phyloP scores from a whole-genome alignment of 805 yeast genomes.

The Yarrowia alimentaria region DNA sequence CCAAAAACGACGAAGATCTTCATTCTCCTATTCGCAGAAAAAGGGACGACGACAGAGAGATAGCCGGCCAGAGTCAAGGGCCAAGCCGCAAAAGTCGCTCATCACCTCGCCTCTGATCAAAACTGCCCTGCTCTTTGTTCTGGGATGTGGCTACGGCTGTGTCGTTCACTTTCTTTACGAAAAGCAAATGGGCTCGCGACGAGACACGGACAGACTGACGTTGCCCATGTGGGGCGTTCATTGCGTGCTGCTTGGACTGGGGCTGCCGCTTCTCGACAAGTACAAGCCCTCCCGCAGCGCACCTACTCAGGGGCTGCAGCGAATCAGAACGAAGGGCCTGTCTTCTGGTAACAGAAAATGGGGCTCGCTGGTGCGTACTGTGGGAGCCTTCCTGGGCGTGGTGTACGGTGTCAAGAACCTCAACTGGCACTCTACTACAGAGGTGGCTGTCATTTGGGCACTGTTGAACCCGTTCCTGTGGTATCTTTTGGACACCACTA shows the following conservation, averaged over 20 bases:
- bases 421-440: conserved; percentile 40
- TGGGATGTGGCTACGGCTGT: conserved; percentile 24
- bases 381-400: conserved; percentile 43
- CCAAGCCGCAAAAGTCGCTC: neutral
- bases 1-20: conserved; percentile 15
- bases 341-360: conserved; percentile 35
- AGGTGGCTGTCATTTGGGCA: conserved; percentile 42
- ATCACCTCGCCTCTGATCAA: neutral
- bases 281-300: conserved; percentile 3
- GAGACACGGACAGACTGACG: neutral
- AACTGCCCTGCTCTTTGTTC: conserved; percentile 3
- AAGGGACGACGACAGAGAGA: neutral
- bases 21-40: conserved; percentile 1
- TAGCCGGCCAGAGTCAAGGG: neutral
- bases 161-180: conserved; percentile 18
- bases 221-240: conserved; percentile 24
- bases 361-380: conserved; percentile 42
- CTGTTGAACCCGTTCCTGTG: conserved; percentile 44
- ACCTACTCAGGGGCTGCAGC: conserved; percentile 6
- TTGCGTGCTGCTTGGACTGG: conserved; percentile 5
- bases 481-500: conserved; percentile 42
- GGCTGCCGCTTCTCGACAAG: conserved; percentile 4
- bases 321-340: neutral
- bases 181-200: neutral
- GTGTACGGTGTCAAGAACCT: conserved; percentile 43